These are phyloP conservation scores for Solanum dulcamara DNA, from an alignment of 257 asterid genomes.

Conservation along the genomic window DNA sequence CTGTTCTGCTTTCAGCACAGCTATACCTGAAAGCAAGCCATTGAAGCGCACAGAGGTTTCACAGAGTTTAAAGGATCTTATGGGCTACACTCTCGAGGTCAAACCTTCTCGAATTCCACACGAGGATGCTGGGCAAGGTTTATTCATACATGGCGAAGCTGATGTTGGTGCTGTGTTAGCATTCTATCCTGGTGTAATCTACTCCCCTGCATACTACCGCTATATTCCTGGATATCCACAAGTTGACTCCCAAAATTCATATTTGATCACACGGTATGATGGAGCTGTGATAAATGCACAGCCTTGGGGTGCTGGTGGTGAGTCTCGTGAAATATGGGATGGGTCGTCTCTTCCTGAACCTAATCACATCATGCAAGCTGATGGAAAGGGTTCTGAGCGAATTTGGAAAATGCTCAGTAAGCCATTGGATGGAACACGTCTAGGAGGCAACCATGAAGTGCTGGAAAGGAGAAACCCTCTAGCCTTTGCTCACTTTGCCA, in stretches of 20 bases:
- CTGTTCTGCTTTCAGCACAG: conserved; percentile 23
- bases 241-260: conserved; percentile 72
- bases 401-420: conserved; percentile 74
- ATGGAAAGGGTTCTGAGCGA: conserved; percentile 53
- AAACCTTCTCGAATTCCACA: conserved; percentile 71
- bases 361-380: conserved; percentile 6
- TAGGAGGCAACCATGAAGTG: conserved; percentile 35
- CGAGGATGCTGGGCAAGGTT: conserved; percentile 77
- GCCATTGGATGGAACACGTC: conserved; percentile 46
- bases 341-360: conserved; percentile 26
- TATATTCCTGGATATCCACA: conserved; percentile 93
- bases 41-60: conserved; percentile 53
- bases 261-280: conserved; percentile 86
- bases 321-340: conserved; percentile 59
- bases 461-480: conserved; percentile 84
- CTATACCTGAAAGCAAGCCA: conserved; percentile 41
- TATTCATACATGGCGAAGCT: conserved; percentile 77
- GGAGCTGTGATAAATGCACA: conserved; percentile 87
- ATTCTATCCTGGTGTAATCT: conserved; percentile 76
- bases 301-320: conserved; percentile 92
- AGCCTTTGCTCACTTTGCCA: conserved; percentile 84
- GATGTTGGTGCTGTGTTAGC: conserved; percentile 72
- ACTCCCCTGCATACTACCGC: conserved; percentile 80
- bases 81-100: conserved; percentile 67
- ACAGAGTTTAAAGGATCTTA: conserved; percentile 46